Percentiles rank a stretch among this genome's conserved stretches.
Conservation (phyloP, 2,329 filamentous ascomycete species). For the Teratosphaeria pseudoeucalypti region DNA sequence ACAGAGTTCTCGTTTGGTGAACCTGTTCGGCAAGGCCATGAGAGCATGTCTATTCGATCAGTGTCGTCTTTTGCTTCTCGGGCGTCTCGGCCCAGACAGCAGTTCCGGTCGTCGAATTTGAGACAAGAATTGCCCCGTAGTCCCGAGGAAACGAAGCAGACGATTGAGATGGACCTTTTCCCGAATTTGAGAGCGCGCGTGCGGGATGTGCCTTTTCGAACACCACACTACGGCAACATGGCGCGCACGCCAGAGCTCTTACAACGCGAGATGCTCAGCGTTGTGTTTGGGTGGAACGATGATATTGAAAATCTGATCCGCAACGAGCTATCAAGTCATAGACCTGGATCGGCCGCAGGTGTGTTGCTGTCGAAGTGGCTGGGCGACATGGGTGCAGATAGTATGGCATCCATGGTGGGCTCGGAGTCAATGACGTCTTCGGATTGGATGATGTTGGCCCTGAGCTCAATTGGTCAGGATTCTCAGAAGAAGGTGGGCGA, state of each 20-base stretch:
- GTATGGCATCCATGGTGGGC: conserved; percentile 63
- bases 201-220: conserved; percentile 71
- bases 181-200: conserved; percentile 73
- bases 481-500: conserved; percentile 86
- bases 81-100: conserved; percentile 7
- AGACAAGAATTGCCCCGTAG: conserved; percentile 72
- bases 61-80: conserved; percentile 39
- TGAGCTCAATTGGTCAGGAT: conserved; percentile 68
- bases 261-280: conserved; percentile 78
- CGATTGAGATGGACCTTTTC: conserved; percentile 62
- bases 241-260: conserved; percentile 55
- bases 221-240: conserved; percentile 44
- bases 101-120: conserved; percentile 51
- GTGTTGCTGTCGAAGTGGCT: conserved; percentile 90
- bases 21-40: conserved; percentile 20
- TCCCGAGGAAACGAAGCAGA: conserved; percentile 55
- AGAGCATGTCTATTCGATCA: conserved; percentile 35
- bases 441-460: conserved; percentile 92
- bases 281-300: conserved; percentile 90
- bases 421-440: conserved; percentile 83
- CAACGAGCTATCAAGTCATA: conserved; percentile 72
- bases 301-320: conserved; percentile 71
- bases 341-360: conserved; percentile 60
- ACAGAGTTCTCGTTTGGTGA: conserved; percentile 30
- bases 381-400: conserved; percentile 70